Conservation (phyloP, 352 stramenopile species). For the Pythium rishiriense region DNA sequence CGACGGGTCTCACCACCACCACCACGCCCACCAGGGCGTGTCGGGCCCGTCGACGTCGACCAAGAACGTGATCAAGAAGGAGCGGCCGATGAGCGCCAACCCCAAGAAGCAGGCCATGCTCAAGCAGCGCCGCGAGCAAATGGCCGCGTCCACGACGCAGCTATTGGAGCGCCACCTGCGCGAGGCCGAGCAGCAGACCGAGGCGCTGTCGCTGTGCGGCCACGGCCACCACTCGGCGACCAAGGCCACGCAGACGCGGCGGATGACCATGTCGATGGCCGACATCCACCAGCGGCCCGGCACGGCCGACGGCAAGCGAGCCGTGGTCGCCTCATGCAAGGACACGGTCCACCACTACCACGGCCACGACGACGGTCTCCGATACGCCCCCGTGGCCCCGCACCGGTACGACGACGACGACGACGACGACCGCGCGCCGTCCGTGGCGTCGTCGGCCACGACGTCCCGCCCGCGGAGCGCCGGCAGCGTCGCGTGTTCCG, state of each 20-base stretch:
- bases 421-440: slow-evolving; percentile 11
- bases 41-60: slow-evolving; percentile 23
- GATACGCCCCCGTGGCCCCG: background rate
- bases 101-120: slow-evolving; percentile 65
- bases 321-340: too few relatives aligned
- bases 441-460: slow-evolving; percentile 7
- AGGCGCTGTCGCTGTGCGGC: background rate
- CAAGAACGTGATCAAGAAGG: slow-evolving; percentile 41
- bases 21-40: background rate
- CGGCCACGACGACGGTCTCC: background rate
- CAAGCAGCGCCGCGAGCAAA: slow-evolving; percentile 56
- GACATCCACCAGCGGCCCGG: slow-evolving; percentile 40
- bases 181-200: slow-evolving; percentile 9
- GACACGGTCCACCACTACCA: slow-evolving; percentile 13
- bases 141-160: slow-evolving; percentile 18
- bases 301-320: slow-evolving; percentile 21
- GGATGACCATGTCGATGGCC: slow-evolving; percentile 37
- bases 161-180: slow-evolving; percentile 20
- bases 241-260: slow-evolving; percentile 29
- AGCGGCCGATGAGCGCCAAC: slow-evolving; percentile 62
- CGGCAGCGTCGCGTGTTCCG: slow-evolving; percentile 45
- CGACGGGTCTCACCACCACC: too few relatives aligned
- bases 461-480: slow-evolving; percentile 48
- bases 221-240: slow-evolving; percentile 22
- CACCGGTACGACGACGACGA: background rate